Base-by-base conservation (phyloP, 768 basidiomycete genomes). In the Pisolithus sp. region DNA sequence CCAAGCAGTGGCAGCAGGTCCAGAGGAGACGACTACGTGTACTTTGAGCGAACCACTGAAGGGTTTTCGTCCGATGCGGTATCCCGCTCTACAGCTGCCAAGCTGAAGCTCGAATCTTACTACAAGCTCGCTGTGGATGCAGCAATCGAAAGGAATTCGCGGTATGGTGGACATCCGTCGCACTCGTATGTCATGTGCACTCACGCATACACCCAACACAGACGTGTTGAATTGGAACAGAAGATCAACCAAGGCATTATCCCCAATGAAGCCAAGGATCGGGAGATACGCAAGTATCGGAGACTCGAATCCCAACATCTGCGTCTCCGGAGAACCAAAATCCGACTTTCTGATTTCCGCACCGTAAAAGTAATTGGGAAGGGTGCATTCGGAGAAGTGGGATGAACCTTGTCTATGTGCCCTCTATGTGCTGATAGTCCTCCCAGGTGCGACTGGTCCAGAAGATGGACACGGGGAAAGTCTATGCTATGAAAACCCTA, bases 401-500 rank as follows among this genome's bases (percentile, higher is more conserved):
- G 77, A 66, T 28, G 15, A 18, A n/a, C 12, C 24, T 36, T 42
- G 15, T 41, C 18, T 21, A 17, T 21, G 28, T 31, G 12, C 26
- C 34, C 1, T 20, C 13, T 31, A 31, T 44, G 31, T 40, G 45
- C 47, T 50, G 24, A 48, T 58, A 37, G 50, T 46, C 46, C 49
- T 49, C 21, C 18, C 51, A 93, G 90, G 93, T 97, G 34, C 83
- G 95, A 51, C 75, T 99, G 40, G 93, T 96, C 40, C 95, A 99
- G 69, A 99, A 99, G 72, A 81, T 86, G 49, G 95, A 98, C 65
- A 97, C 95, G 2, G 93, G 89, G 49, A 95, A 93, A 74, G 95
- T 99, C 42, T 99, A 97, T 67, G 95, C 95, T 34, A 98, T 99
- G 95, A 99, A 99, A 79, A 96, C 93, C 57, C 70, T 99, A 65